A percentile compares a stretch with the other conserved stretches of the same genome.
Evolutionary conservation across 495 filamentous ascomycete species (phyloP).

Genomic region (Mytilinidion resinicola): DNA sequence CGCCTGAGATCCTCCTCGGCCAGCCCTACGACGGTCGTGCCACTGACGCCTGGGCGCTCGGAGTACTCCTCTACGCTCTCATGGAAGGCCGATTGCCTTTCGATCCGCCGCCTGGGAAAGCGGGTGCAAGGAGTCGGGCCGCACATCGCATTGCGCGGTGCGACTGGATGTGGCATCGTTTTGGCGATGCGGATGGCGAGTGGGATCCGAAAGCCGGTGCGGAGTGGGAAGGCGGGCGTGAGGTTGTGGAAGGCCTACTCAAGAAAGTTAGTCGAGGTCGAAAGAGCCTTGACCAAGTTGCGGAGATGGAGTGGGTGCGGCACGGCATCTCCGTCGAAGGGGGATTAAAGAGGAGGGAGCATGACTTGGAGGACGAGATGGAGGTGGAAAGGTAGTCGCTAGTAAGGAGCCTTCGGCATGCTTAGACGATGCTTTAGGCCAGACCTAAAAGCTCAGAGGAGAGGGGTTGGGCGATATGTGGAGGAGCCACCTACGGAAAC

Average conservation of each 20-base stretch:
- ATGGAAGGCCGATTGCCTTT: slow-evolving; percentile 90
- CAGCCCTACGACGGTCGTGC: slow-evolving; percentile 90
- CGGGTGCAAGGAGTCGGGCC: slow-evolving; percentile 59
- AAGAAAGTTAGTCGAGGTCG: slow-evolving; percentile 67
- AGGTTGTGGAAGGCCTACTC: slow-evolving; percentile 73
- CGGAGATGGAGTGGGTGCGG: slow-evolving; percentile 66
- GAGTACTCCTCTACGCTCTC: slow-evolving; percentile 86
- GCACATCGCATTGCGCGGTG: slow-evolving; percentile 89
- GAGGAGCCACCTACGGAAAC: too few relatives aligned
- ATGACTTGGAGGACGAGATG: slow-evolving; percentile 41
- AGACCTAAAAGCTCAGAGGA: too few relatives aligned
- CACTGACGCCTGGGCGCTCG: slow-evolving; percentile 92
- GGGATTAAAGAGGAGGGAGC: slow-evolving; percentile 61
- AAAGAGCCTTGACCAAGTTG: slow-evolving; percentile 65
- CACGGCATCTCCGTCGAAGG: slow-evolving; percentile 64
- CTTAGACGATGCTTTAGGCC: too few relatives aligned
- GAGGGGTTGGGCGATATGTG: too few relatives aligned
- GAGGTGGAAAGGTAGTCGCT: slow-evolving; percentile 3
- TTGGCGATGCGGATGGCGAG: slow-evolving; percentile 67
- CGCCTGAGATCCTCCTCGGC: slow-evolving; percentile 91
- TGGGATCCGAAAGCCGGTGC: slow-evolving; percentile 54
- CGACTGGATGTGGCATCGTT: slow-evolving; percentile 91
- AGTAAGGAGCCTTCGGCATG: not conserved
- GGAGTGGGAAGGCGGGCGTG: slow-evolving; percentile 65
- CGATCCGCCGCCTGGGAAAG: slow-evolving; percentile 69